phyloP scores from a whole-genome alignment of 75 land plant genomes.

The Azolla pinnata region DNA sequence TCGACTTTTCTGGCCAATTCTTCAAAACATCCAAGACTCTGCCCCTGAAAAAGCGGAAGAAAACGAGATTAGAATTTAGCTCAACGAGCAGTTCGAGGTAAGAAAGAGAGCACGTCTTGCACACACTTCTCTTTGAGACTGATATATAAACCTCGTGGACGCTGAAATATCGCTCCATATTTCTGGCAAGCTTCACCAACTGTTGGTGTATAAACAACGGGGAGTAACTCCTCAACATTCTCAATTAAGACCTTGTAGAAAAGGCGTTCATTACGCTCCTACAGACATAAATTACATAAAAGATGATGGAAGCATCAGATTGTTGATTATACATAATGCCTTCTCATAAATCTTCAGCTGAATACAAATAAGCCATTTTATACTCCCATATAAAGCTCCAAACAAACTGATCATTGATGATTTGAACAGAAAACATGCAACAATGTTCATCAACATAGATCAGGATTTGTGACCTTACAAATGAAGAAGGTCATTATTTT shows the following conservation, averaged over 20 bases:
- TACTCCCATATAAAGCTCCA: neutral
- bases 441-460: no score
- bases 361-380: neutral
- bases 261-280: conserved; percentile 81
- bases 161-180: conserved; percentile 57
- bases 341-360: neutral
- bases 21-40: conserved; percentile 60
- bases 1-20: conserved; percentile 61
- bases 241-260: conserved; percentile 87
- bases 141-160: conserved; percentile 80
- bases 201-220: conserved; percentile 85
- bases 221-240: conserved; percentile 78
- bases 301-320: neutral
- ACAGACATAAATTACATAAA: conserved; percentile 4
- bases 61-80: no score
- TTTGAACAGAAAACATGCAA: no score
- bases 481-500: neutral
- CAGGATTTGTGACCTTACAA: neutral
- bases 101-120: no score
- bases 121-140: conserved; percentile 78
- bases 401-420: no score
- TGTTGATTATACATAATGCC: no score
- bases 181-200: conserved; percentile 93
- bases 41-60: conserved; percentile 57
- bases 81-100: no score